Conservation (phyloP, 73 alveolate genomes). For the Tetrahymena borealis region DNA sequence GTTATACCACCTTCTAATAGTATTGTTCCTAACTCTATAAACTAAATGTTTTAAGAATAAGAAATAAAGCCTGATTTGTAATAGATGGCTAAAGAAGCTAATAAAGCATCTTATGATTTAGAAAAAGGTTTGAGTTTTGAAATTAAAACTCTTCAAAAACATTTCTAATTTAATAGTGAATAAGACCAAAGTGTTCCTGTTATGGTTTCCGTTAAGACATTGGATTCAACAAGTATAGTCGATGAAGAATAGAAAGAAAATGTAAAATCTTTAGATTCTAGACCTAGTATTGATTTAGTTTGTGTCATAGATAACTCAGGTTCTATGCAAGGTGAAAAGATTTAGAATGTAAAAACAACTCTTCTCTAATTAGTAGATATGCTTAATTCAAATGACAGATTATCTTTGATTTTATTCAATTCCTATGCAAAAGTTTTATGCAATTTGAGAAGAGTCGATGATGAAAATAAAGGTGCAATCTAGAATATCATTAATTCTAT, state of each 20-base stretch:
- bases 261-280: neutral
- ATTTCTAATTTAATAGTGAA: neutral
- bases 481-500: neutral
- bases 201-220: neutral
- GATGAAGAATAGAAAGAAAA: neutral
- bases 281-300: conserved; percentile 22
- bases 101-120: neutral
- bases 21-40: too few species aligned
- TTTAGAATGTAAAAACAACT: neutral
- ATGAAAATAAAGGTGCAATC: conserved; percentile 1
- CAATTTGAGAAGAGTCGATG: conserved; percentile 4
- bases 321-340: conserved; percentile 26
- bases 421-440: neutral
- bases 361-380: conserved; percentile 5
- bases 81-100: neutral
- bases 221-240: neutral
- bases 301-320: conserved; percentile 44
- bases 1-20: neutral
- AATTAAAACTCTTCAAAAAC: neutral
- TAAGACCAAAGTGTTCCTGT: neutral
- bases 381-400: conserved; percentile 26
- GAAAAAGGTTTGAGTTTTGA: neutral
- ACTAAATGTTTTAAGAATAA: neutral
- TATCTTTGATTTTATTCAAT: conserved; percentile 5
- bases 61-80: neutral